Conservation (phyloP, 257 asterid genomes). For the Ligustrum vulgare region DNA sequence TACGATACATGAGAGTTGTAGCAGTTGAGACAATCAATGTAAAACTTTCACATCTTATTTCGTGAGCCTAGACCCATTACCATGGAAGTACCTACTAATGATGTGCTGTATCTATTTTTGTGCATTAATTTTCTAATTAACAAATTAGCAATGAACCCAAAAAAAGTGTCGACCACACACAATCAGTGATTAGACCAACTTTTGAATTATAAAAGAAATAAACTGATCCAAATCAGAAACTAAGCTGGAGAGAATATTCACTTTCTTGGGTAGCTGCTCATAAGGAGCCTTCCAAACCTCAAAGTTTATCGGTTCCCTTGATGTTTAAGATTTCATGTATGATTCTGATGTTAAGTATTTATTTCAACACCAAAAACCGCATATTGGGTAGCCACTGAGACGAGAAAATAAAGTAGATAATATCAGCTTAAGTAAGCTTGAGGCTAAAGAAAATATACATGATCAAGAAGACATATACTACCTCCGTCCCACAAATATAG, state of each 20-base stretch:
- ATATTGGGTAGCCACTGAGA: not conserved
- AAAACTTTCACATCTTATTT: not conserved
- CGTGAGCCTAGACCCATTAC: not conserved
- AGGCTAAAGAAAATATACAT: not conserved
- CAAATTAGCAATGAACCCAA: not conserved
- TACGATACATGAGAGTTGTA: not conserved
- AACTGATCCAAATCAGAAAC: no score
- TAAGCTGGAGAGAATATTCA: no score
- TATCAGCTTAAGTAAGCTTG: not conserved
- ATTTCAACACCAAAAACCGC: not conserved
- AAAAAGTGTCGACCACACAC: not conserved
- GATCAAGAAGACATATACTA: no score
- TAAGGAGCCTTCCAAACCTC: no score
- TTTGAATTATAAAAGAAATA: no score
- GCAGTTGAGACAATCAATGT: not conserved
- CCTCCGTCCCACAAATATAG: no score
- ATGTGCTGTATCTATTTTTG: not conserved
- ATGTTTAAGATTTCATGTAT: not conserved
- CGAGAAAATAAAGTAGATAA: not conserved
- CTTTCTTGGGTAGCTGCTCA: no score
- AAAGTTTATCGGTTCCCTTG: not conserved
- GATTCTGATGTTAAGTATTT: not conserved
- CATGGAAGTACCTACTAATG: not conserved
- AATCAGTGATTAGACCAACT: not conserved
- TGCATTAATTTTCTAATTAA: not conserved